A percentile compares a stretch with the other conserved stretches of the same genome.
Conservation (phyloP, 768 basidiomycete genomes). For the Podaxis rugospora region DNA sequence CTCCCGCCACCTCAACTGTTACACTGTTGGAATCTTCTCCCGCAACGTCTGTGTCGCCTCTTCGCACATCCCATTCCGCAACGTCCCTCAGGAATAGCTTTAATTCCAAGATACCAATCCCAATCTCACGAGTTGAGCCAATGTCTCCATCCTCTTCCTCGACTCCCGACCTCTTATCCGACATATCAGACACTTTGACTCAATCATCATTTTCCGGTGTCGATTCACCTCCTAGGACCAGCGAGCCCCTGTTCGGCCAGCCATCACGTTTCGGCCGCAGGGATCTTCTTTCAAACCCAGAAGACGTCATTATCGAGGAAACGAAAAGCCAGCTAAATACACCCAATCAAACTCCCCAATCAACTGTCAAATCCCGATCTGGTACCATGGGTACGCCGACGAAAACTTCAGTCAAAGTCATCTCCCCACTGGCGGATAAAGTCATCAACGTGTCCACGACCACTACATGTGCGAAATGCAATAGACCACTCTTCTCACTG, state of each 20-base stretch:
- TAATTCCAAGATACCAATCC: conserved; percentile 9
- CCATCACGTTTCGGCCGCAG: conserved; percentile 18
- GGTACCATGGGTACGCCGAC: conserved; percentile 21
- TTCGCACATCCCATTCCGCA: conserved; percentile 17
- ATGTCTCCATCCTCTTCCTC: conserved; percentile 8
- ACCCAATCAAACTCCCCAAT: conserved; percentile 26
- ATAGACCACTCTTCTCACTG: conserved; percentile 49
- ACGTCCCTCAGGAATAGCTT: conserved; percentile 13
- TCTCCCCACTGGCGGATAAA: conserved; percentile 3
- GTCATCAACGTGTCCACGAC: conserved; percentile 25
- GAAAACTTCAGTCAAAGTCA: conserved; percentile 23
- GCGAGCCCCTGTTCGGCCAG: conserved; percentile 17
- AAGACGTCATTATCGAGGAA: conserved; percentile 26
- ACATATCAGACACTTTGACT: conserved; percentile 55
- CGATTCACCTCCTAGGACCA: conserved; percentile 43
- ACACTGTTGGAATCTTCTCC: conserved; percentile 14
- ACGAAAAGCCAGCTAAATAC: conserved; percentile 27
- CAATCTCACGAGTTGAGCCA: not conserved
- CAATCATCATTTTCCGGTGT: conserved; percentile 46
- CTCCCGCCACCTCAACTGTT: conserved; percentile 21
- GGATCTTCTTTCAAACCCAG: conserved; percentile 23
- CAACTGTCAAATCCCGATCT: conserved; percentile 14
- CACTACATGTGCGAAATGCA: conserved; percentile 58
- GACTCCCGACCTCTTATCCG: conserved; percentile 58
- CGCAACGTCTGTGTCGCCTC: conserved; percentile 12